phyloP scores from a whole-genome alignment of 1,284 basidiomycete species.

The Stygiomarasmius scandens region DNA sequence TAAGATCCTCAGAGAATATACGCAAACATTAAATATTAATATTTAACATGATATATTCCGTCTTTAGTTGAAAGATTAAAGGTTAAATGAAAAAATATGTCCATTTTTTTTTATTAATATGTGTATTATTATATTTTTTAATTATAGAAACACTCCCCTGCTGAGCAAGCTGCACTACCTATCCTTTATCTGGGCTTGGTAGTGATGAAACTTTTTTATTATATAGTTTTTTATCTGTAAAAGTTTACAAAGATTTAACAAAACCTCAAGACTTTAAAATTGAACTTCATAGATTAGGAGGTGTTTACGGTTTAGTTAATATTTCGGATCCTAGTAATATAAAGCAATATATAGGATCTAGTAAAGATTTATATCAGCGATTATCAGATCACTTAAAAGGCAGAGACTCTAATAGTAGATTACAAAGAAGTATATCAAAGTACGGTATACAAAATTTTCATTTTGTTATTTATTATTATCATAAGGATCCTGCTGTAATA shows the following conservation, averaged over 20 bases:
- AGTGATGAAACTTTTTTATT: too few relatives aligned
- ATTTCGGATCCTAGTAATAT: constrained; percentile 3
- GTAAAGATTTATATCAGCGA: constrained; percentile 12
- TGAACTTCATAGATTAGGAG: constrained; percentile 6
- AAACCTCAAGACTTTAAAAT: constrained; percentile 5
- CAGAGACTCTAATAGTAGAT: constrained; percentile 13
- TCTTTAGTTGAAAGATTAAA: constrained; percentile 5
- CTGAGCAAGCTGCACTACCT: too few relatives aligned
- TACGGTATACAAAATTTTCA: constrained; percentile 10
- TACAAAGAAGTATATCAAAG: constrained; percentile 8
- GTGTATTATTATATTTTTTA: constrained; percentile 4
- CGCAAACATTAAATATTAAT: constrained; percentile 8
- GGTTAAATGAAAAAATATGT: not conserved
- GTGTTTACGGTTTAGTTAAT: constrained; percentile 10
- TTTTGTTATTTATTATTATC: constrained; percentile 10
- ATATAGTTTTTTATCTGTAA: too few relatives aligned
- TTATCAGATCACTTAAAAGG: constrained; percentile 9
- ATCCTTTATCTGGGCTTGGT: too few relatives aligned
- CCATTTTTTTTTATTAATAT: constrained; percentile 7
- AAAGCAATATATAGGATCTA: constrained; percentile 10
- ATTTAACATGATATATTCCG: constrained; percentile 9
- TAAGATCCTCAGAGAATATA: constrained; percentile 8
- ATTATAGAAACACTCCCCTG: too few relatives aligned
- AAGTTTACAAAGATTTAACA: constrained; percentile 6
- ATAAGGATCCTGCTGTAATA: constrained; percentile 5